Percentiles rank a stretch among this genome's conserved stretches.
These are phyloP conservation scores for Aureobasidium sp. DNA, from an alignment of 2,329 filamentous ascomycete genomes.

Conservation along the genomic window DNA sequence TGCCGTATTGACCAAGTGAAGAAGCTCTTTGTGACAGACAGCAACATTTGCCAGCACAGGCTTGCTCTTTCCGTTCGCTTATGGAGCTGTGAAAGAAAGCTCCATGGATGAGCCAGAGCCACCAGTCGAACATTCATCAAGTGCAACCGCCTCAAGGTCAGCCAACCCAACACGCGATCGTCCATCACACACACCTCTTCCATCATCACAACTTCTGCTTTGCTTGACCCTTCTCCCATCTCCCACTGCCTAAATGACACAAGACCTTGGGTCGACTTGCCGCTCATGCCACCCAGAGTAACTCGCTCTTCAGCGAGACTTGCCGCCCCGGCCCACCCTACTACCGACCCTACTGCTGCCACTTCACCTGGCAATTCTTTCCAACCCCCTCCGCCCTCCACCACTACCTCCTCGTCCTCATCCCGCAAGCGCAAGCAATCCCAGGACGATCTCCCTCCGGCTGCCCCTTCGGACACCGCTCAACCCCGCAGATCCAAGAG, in stretches of 20 bases:
- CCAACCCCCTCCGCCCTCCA: not conserved
- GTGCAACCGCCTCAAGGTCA: conserved; percentile 10
- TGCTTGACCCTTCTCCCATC: not conserved
- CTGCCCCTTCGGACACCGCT: conserved; percentile 28
- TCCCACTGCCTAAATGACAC: not conserved
- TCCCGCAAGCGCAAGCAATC: conserved; percentile 24
- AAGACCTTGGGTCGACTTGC: not conserved
- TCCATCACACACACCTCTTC: not conserved
- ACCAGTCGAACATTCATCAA: conserved; percentile 1
- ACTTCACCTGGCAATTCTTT: conserved; percentile 21
- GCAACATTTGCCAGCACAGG: not conserved
- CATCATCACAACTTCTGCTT: not conserved
- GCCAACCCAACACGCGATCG: conserved; percentile 2
- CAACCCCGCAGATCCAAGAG: conserved; percentile 29
- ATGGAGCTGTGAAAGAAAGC: conserved; percentile 3
- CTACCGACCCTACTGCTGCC: conserved; percentile 31
- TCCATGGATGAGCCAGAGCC: conserved; percentile 9
- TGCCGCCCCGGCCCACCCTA: conserved; percentile 51
- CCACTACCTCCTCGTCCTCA: conserved; percentile 12
- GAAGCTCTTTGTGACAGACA: not conserved
- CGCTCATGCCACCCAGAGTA: conserved; percentile 90
- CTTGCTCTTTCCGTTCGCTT: conserved; percentile 3
- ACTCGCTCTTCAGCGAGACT: conserved; percentile 91
- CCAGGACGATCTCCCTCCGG: conserved; percentile 41
- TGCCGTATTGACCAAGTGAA: not conserved